Conservation (phyloP, 2,329 filamentous ascomycete species). For the Aureobasidium vineae region DNA sequence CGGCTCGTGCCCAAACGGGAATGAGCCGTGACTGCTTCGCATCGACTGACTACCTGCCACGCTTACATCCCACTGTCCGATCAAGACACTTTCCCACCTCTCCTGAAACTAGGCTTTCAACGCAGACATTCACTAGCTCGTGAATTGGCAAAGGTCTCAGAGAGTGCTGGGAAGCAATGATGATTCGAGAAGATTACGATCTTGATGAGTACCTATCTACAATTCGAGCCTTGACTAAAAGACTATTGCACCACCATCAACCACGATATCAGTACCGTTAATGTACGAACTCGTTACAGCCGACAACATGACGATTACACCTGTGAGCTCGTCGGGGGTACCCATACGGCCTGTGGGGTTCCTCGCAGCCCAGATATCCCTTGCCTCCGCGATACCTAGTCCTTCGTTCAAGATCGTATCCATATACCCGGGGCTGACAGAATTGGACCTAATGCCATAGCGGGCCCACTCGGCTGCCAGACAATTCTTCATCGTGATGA, state of each 20-base stretch:
- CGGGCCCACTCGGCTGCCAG: constrained; percentile 71
- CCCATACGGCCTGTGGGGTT: constrained; percentile 36
- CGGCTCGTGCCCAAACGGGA: no score
- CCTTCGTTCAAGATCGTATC: constrained; percentile 66
- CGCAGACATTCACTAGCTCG: no score
- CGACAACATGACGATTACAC: constrained; percentile 40
- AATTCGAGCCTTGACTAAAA: not conserved
- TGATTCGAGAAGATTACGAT: no score
- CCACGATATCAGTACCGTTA: constrained; percentile 40
- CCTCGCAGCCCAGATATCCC: not conserved
- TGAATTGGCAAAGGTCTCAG: no score
- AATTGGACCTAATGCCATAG: constrained; percentile 69
- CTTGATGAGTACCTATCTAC: no score
- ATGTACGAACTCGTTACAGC: constrained; percentile 39
- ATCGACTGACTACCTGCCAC: no score
- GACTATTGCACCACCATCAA: constrained; percentile 36
- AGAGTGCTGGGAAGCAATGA: no score
- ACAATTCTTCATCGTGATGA: constrained; percentile 62
- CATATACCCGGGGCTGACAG: constrained; percentile 71
- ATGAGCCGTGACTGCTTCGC: no score
- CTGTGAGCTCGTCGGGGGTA: constrained; percentile 39
- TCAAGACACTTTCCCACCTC: no score
- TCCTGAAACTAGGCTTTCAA: no score
- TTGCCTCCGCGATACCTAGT: not conserved
- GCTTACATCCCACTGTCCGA: no score